These are phyloP conservation scores for Fusarium duplospermum DNA, from an alignment of 2,329 filamentous ascomycete species.

Conservation along the genomic window DNA sequence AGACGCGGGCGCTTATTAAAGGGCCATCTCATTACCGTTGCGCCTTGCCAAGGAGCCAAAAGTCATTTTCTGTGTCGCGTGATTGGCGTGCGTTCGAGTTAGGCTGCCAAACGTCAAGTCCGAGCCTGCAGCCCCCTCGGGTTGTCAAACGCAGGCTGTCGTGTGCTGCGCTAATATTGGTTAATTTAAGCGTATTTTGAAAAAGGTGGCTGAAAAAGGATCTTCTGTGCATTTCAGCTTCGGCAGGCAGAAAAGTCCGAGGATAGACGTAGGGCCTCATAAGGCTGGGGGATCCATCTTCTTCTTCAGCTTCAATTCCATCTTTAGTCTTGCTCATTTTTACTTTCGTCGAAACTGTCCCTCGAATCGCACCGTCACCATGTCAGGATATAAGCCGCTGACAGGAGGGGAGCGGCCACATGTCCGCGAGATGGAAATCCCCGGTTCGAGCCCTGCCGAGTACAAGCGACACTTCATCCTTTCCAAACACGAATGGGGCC, in stretches of 20 bases:
- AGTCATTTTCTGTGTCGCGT: background rate
- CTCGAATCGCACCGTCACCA: background rate
- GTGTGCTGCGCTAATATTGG: background rate
- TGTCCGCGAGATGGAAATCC: background rate
- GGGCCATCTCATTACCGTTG: background rate
- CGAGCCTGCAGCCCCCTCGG: background rate
- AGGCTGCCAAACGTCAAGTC: background rate
- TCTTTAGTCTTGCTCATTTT: background rate
- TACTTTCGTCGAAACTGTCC: background rate
- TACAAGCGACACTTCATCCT: background rate
- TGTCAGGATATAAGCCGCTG: background rate
- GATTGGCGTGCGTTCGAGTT: background rate
- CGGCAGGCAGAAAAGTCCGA: background rate
- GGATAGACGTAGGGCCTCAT: background rate
- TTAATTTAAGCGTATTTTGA: background rate
- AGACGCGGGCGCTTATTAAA: background rate
- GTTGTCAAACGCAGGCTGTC: background rate
- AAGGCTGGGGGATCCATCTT: background rate
- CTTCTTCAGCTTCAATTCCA: background rate
- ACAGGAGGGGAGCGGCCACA: background rate
- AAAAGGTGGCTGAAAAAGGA: background rate
- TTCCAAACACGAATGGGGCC: background rate
- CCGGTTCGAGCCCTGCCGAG: background rate
- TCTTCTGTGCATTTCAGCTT: background rate
- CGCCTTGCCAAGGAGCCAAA: background rate